Base-by-base conservation (phyloP, 2,329 filamentous ascomycete species). In the Neonectria faginata region DNA sequence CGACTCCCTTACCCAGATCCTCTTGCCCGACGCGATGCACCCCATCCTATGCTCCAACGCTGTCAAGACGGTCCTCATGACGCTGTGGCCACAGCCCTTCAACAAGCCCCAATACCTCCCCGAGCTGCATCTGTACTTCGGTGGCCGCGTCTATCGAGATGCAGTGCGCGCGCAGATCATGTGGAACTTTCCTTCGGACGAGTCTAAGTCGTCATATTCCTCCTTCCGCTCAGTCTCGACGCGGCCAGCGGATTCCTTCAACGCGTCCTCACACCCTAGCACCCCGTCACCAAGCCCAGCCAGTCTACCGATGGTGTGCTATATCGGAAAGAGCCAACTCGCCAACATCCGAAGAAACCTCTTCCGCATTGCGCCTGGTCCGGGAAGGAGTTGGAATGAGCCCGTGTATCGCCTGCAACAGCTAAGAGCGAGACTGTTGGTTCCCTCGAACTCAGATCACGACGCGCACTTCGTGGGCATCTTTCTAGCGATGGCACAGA, bases 401-500 rank as follows among this genome's bases (percentile, higher is more conserved):
- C 82, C 85, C 0, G 84, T 89, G 6, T 71, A 77, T 48, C 78
- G 80, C 5, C 75, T 89, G 10, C 83, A 86, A 60, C 72, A 76
- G 36, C 72, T 85, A 14, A 81, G 85, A 1, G 79, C 81, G 5
- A 85, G 82, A 70, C 76, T 77, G 51, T 76, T 88, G 4, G 62
- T 83, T 3, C 86, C 87, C 0, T 72, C 76, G 3, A 80, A 88
- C 53, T 65, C 74, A 2, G 81, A 88, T 53, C 82, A 85, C 52
- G 86, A 89, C 69, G 78, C 83, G 0, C 83, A 86, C 61, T 78
- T 88, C 39, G 77, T 86, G 5, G 85, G 81, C 20, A 79, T 83
- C 47, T 83, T 88, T 61, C 69, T 89, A 12, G 83, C 84, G 51
- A 85, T 89, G 83, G 87, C 87, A 8, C 87, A 89, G 69, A 79